phyloP scores from a whole-genome alignment of 345 rosid species.

The Erysimum cheiranthoides region DNA sequence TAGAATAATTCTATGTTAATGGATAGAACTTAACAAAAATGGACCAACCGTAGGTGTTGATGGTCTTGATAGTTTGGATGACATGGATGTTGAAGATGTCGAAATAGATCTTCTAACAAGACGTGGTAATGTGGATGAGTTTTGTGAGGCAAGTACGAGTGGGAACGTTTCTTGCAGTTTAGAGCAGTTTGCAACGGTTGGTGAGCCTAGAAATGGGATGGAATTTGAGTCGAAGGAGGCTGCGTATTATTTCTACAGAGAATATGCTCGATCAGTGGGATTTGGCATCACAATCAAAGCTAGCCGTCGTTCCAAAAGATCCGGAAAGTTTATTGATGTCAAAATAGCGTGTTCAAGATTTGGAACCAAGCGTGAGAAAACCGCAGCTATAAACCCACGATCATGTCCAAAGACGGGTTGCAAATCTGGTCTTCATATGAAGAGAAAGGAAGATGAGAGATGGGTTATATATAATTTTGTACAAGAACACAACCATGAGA shows the following conservation, averaged over 20 bases:
- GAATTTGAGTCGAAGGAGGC: slow-evolving; percentile 45
- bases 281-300: slow-evolving; percentile 48
- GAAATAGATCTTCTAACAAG: slow-evolving; percentile 28
- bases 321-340: slow-evolving; percentile 46
- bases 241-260: slow-evolving; percentile 43
- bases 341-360: slow-evolving; percentile 45
- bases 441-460: slow-evolving; percentile 42
- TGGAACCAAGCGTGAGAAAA: slow-evolving; percentile 37
- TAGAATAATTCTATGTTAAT: slow-evolving; percentile 1
- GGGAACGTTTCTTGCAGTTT: slow-evolving; percentile 8
- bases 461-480: slow-evolving; percentile 42
- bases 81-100: slow-evolving; percentile 35
- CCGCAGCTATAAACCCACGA: slow-evolving; percentile 26
- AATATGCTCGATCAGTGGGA: slow-evolving; percentile 42
- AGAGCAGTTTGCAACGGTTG: slow-evolving; percentile 22
- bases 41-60: slow-evolving; percentile 9
- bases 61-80: slow-evolving; percentile 10
- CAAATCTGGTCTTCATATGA: slow-evolving; percentile 45
- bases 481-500: slow-evolving; percentile 47
- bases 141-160: slow-evolving; percentile 34
- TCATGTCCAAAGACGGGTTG: slow-evolving; percentile 47
- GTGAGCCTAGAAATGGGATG: slow-evolving; percentile 36
- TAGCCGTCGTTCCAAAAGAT: slow-evolving; percentile 43
- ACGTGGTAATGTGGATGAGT: slow-evolving; percentile 26
- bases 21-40: neutral